Evolutionary conservation across 1,139 yeast species (phyloP).

Genomic region (Sugiyamaella castrensis): DNA sequence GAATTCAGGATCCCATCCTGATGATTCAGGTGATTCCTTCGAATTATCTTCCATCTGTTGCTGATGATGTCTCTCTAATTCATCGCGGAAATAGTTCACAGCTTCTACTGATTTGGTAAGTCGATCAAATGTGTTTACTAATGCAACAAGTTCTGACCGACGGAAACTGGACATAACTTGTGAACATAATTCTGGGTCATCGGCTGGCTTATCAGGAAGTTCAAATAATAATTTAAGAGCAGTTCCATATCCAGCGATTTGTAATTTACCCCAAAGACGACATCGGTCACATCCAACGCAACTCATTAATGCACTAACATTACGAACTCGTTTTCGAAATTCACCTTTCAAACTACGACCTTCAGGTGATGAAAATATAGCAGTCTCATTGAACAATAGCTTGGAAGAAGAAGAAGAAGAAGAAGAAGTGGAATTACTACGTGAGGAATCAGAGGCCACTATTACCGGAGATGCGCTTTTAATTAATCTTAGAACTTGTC

Average conservation of each 20-base stretch:
- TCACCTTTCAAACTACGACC: conserved; percentile 62
- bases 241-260: conserved; percentile 96
- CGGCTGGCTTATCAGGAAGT: conserved; percentile 49
- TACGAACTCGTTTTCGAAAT: conserved; percentile 78
- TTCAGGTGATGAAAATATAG: conserved; percentile 48
- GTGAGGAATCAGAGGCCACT: conserved; percentile 29
- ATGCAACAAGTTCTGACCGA: conserved; percentile 84
- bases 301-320: conserved; percentile 91
- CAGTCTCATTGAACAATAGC: conserved; percentile 51
- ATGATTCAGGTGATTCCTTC: background rate
- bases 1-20: conserved; percentile 45
- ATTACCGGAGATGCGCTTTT: conserved; percentile 38
- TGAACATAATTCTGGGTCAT: conserved; percentile 39
- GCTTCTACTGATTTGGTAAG: conserved; percentile 80
- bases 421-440: conserved; percentile 13
- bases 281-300: conserved; percentile 98
- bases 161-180: conserved; percentile 51
- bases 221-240: conserved; percentile 89
- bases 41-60: conserved; percentile 1
- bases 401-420: conserved; percentile 40
- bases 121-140: conserved; percentile 88
- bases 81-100: conserved; percentile 62
- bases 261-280: conserved; percentile 96
- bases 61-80: conserved; percentile 27
- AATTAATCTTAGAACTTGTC: conserved; percentile 39